Evolutionary conservation across 306 rosid species (phyloP).

Genomic region (Ochetophila trinervis): DNA sequence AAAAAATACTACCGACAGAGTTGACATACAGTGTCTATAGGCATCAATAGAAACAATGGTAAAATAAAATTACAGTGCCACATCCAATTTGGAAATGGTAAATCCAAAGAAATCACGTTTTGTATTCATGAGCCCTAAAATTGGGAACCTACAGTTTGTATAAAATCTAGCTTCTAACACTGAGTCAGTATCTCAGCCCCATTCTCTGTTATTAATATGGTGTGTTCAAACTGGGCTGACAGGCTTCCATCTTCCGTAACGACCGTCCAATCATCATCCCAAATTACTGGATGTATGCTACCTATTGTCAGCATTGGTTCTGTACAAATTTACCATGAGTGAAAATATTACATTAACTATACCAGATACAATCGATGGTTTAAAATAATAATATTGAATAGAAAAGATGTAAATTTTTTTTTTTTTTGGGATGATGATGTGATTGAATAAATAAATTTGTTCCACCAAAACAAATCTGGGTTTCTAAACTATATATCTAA

Average conservation of each 20-base stretch:
- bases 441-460: too few species aligned
- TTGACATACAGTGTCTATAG: background rate
- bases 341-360: conserved; percentile 8
- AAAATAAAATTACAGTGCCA: conserved; percentile 10
- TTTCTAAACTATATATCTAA: too few species aligned
- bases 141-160: conserved; percentile 4
- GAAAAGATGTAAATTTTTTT: too few species aligned
- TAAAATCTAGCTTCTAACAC: conserved; percentile 39
- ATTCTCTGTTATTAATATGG: conserved; percentile 65
- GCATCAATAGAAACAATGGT: background rate
- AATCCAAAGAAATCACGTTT: conserved; percentile 17
- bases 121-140: conserved; percentile 13
- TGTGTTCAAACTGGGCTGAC: conserved; percentile 96
- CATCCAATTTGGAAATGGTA: conserved; percentile 23
- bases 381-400: background rate
- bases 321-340: conserved; percentile 25
- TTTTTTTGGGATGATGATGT: too few species aligned
- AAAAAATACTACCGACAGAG: background rate
- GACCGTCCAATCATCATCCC: conserved; percentile 94
- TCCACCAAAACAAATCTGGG: too few species aligned
- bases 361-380: background rate
- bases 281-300: conserved; percentile 73
- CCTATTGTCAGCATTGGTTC: conserved; percentile 94
- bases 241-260: conserved; percentile 87
- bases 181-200: conserved; percentile 86